Base-by-base conservation (phyloP, 2,329 filamentous ascomycete genomes). In the Fusarium dimerum region DNA sequence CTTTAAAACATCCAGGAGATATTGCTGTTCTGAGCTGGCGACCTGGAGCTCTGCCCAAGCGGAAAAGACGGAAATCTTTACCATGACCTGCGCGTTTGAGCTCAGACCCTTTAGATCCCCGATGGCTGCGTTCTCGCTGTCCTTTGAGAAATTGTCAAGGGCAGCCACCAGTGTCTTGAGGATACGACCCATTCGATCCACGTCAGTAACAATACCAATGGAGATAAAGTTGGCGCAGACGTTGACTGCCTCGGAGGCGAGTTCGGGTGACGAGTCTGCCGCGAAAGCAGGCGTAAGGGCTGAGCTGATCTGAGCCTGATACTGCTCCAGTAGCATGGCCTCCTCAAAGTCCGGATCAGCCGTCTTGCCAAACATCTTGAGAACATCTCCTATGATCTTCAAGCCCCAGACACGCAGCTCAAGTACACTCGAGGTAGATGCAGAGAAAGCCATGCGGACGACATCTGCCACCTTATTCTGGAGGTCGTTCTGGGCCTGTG, bases 161-260 rank as follows among this genome's bases (percentile, higher is more conserved):
- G 92, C 92, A 41, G 88, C 87, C 6, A 97, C 90, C 2, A 99
- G 80, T 1, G 96, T 88, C 74, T 97, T 97, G 51, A 99, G 81
- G 48, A 99, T 99, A 51, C 94, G 88, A 18, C 94, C 94, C 94
- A 99, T 99, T n/a, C 94, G 86, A 62, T 99, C 95, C 9, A 97
- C 86, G 71, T 97, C 94, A 1, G 92, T 97, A 9, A 99, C 94
- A 50, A 99, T 97, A 13, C 94, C 94, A 0, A 93, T 97, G 0
- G 93, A 89, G 65, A 99, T 95, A 72, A 99, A 99, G 2, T 90
- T 92, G n/a, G 93, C 94, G 66, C 94, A 99, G 7, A 99, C 94
- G 65, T 96, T 96, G 58, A 99, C 90, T 15, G 95, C 94, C 68
- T 97, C 93, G 0, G 94, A 92, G 8, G 94, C 95, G 15, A 99